These are phyloP conservation scores for Acrodontium crateriforme DNA, from an alignment of 2,329 filamentous ascomycete genomes.

Conservation along the genomic window DNA sequence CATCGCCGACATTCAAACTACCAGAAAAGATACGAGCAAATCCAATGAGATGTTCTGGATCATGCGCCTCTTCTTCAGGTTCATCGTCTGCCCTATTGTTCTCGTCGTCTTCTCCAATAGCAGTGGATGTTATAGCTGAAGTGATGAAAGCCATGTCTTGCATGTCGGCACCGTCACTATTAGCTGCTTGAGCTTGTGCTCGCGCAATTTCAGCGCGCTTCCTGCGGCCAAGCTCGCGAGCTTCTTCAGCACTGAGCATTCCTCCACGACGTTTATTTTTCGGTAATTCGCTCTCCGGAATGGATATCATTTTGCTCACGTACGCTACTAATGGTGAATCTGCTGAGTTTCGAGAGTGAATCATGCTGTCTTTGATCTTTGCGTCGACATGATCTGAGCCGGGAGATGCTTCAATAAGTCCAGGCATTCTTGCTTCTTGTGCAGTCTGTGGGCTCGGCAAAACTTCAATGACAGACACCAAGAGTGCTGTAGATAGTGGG, in stretches of 20 bases:
- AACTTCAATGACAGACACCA: slow-evolving; percentile 89
- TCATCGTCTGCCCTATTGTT: slow-evolving; percentile 38
- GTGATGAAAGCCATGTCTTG: slow-evolving; percentile 43
- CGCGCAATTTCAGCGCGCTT: slow-evolving; percentile 81
- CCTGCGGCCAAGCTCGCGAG: slow-evolving; percentile 69
- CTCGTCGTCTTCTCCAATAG: slow-evolving; percentile 39
- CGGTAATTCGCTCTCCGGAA: slow-evolving; percentile 82
- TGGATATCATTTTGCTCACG: slow-evolving; percentile 95
- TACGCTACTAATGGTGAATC: slow-evolving; percentile 79
- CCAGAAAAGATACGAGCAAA: slow-evolving; percentile 93
- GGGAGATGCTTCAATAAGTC: slow-evolving; percentile 65
- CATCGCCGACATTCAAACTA: slow-evolving; percentile 75
- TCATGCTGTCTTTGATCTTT: slow-evolving; percentile 64
- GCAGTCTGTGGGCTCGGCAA: slow-evolving; percentile 71
- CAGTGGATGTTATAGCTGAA: slow-evolving; percentile 46
- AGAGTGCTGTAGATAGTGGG: slow-evolving; percentile 76
- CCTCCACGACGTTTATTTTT: slow-evolving; percentile 66
- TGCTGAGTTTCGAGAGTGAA: slow-evolving; percentile 56
- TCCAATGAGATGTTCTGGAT: slow-evolving; percentile 80
- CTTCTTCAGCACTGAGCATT: slow-evolving; percentile 74
- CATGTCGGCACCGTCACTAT: too few species aligned
- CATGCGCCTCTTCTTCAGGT: slow-evolving; percentile 41
- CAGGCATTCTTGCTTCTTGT: slow-evolving; percentile 67
- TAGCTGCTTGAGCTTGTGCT: slow-evolving; percentile 53
- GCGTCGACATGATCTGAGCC: slow-evolving; percentile 58